phyloP scores from a whole-genome alignment of 2,329 filamentous ascomycete genomes.

The Grosmannia clavigera region DNA sequence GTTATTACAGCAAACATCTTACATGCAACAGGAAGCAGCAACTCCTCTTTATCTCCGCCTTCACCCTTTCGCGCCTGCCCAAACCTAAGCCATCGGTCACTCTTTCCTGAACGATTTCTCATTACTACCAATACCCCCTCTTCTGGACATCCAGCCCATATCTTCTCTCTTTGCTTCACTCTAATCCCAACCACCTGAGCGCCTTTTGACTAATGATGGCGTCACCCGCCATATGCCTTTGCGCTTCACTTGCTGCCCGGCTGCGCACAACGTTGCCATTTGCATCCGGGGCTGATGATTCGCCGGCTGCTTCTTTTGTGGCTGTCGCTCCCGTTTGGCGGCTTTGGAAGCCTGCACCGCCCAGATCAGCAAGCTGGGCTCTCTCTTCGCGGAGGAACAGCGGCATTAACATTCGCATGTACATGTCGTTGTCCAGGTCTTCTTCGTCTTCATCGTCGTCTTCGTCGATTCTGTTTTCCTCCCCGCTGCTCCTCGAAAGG shows the following conservation, averaged over 20 bases:
- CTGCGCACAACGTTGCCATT: background rate
- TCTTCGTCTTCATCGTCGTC: background rate
- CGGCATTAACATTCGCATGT: constrained; percentile 38
- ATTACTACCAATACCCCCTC: background rate
- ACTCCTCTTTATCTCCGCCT: no score
- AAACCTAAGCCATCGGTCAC: no score
- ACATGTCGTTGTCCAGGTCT: constrained; percentile 28
- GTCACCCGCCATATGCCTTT: background rate
- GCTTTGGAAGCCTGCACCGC: background rate
- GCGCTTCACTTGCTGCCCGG: background rate
- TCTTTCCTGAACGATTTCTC: no score
- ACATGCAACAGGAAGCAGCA: no score
- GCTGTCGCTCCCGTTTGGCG: constrained; percentile 5
- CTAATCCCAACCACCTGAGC: constrained; percentile 39
- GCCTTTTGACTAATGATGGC: constrained; percentile 27
- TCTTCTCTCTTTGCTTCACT: constrained; percentile 13
- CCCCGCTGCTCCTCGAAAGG: background rate
- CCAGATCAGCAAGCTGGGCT: constrained; percentile 10
- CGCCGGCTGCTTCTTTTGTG: background rate
- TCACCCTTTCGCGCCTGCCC: no score
- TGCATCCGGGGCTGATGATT: background rate
- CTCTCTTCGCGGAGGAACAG: constrained; percentile 23
- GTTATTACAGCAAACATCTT: no score
- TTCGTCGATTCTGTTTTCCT: background rate
- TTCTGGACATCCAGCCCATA: background rate